These are phyloP conservation scores for Dothiorella sarmentorum DNA, from an alignment of 2,329 filamentous ascomycete genomes.

Conservation along the genomic window DNA sequence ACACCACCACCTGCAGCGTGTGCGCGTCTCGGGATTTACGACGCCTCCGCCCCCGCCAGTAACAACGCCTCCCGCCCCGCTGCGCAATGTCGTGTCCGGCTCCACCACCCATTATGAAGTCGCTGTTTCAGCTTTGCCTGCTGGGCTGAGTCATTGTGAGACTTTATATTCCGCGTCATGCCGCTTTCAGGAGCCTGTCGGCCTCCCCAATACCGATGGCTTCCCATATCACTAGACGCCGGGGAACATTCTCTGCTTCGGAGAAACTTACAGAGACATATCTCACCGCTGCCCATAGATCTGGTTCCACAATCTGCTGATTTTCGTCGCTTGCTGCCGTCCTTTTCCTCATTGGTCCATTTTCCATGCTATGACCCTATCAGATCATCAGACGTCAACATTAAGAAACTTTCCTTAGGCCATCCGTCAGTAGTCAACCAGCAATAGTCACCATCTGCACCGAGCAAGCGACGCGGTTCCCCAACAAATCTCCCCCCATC, in stretches of 20 bases:
- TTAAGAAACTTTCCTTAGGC: neutral
- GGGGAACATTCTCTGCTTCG: neutral
- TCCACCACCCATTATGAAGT: constrained; percentile 7
- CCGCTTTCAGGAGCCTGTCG: neutral
- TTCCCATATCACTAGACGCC: neutral
- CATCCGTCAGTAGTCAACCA: neutral
- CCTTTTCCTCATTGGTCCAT: neutral
- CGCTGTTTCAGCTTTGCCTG: neutral
- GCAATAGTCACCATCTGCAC: neutral
- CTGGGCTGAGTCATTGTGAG: neutral
- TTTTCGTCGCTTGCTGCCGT: neutral
- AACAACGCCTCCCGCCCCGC: neutral
- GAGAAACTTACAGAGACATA: constrained; percentile 2
- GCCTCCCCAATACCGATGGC: constrained; percentile 4
- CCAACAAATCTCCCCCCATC: neutral
- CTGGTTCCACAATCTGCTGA: constrained; percentile 1
- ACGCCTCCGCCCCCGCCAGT: neutral
- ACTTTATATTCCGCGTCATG: constrained; percentile 13
- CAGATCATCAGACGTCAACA: neutral
- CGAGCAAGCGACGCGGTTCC: neutral
- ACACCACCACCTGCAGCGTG: neutral
- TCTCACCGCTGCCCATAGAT: neutral
- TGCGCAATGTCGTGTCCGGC: neutral
- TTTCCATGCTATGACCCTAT: neutral
- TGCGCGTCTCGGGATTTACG: neutral